Percentiles rank a stretch among this genome's conserved stretches.
Conservation (phyloP, 2,329 filamentous ascomycete genomes). For the Trichoderma endophyticum region DNA sequence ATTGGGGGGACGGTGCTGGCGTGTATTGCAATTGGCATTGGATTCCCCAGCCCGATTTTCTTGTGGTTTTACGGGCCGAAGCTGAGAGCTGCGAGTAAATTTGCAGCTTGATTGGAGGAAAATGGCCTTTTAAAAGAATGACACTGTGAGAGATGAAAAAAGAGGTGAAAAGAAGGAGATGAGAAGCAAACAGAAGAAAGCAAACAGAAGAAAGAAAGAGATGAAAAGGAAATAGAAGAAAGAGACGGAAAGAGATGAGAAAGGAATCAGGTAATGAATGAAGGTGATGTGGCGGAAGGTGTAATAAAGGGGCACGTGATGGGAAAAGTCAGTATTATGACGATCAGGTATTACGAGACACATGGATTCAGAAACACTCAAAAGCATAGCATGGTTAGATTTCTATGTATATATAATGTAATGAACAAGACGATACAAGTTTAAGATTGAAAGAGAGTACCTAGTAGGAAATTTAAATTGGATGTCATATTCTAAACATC, state of each 20-base stretch:
- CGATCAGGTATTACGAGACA: background rate
- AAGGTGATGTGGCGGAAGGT: background rate
- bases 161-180: background rate
- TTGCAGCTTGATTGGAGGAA: slow-evolving; percentile 15
- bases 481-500: background rate
- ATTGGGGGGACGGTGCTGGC: slow-evolving; percentile 44
- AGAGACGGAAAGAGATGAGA: background rate
- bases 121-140: background rate
- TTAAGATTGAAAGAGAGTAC: background rate
- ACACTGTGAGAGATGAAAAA: background rate
- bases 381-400: background rate
- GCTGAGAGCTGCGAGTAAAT: slow-evolving; percentile 34
- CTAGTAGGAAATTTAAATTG: background rate
- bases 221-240: background rate
- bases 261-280: background rate
- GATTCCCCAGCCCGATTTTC: slow-evolving; percentile 42
- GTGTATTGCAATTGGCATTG: slow-evolving; percentile 39
- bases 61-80: slow-evolving; percentile 44
- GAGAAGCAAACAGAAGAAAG: too few species aligned
- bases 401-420: background rate
- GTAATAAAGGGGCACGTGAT: background rate
- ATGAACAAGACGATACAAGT: background rate
- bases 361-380: background rate
- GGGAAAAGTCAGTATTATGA: background rate
- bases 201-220: too few species aligned